These are phyloP conservation scores for Bombardia bombarda DNA, from an alignment of 495 filamentous ascomycete species.

Conservation along the genomic window DNA sequence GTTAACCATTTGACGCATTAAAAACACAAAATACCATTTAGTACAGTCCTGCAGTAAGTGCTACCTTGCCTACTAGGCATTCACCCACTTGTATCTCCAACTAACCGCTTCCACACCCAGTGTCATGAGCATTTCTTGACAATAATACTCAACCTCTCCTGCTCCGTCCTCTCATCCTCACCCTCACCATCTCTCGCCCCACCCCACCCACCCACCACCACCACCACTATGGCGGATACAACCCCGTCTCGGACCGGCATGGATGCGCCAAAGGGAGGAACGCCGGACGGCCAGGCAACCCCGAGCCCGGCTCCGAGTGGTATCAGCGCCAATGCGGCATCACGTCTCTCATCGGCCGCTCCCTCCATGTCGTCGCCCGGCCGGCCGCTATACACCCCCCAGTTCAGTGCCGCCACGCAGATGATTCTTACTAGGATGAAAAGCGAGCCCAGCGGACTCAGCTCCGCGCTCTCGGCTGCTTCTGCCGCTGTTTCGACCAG, in stretches of 20 bases:
- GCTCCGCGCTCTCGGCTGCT: slow-evolving; percentile 26
- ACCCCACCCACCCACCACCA: background rate
- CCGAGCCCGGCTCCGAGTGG: slow-evolving; percentile 1
- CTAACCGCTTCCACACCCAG: background rate
- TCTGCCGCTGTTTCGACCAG: slow-evolving; percentile 16
- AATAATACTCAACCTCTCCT: too few relatives aligned
- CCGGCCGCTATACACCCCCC: slow-evolving; percentile 38
- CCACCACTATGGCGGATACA: slow-evolving; percentile 1
- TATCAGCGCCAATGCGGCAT: background rate
- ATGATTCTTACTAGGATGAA: slow-evolving; percentile 50
- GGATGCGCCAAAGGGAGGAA: background rate
- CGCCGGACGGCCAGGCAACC: background rate
- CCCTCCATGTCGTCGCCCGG: slow-evolving; percentile 9
- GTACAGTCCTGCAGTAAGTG: background rate
- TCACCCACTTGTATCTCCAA: background rate
- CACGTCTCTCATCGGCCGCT: slow-evolving; percentile 6
- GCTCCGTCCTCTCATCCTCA: background rate
- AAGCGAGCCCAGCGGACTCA: slow-evolving; percentile 28
- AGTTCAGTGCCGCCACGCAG: slow-evolving; percentile 47
- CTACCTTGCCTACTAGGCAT: too few relatives aligned
- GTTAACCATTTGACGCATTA: too few relatives aligned
- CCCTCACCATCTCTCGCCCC: background rate
- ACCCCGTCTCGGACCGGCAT: background rate
- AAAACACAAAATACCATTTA: background rate
- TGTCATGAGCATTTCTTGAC: background rate